A percentile compares a stretch with the other conserved stretches of the same genome.
Conservation (phyloP, 176 grass and related monocot species). For the Paspalum notatum region DNA sequence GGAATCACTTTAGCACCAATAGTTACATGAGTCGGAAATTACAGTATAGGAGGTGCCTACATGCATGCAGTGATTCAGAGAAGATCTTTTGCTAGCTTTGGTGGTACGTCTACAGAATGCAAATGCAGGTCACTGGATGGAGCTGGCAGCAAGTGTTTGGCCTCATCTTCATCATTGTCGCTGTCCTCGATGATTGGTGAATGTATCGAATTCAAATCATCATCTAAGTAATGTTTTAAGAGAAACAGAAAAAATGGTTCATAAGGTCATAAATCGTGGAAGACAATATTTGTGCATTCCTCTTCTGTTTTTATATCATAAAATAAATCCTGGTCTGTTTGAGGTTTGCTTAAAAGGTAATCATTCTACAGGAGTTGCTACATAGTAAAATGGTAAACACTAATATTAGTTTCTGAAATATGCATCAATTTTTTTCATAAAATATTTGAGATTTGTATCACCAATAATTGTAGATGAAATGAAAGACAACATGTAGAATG, state of each 20-base stretch:
- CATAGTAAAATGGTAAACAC: background rate
- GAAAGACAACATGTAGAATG: background rate
- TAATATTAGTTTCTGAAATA: conserved; percentile 10
- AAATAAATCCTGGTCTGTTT: background rate
- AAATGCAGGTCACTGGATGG: conserved; percentile 47
- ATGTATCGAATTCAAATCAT: conserved; percentile 59
- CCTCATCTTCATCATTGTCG: conserved; percentile 50
- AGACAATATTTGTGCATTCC: conserved; percentile 15
- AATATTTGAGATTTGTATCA: conserved; percentile 6
- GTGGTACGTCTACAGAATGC: conserved; percentile 58
- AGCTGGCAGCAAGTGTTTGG: conserved; percentile 52
- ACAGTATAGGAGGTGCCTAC: conserved; percentile 16
- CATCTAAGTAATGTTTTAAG: conserved; percentile 63
- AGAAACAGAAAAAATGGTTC: conserved; percentile 27
- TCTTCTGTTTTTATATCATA: background rate
- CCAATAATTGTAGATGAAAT: conserved; percentile 3
- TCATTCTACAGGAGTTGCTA: conserved; percentile 23
- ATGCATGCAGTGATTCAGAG: conserved; percentile 47
- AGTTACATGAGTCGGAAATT: background rate
- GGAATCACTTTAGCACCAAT: conserved; percentile 28
- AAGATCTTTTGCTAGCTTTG: conserved; percentile 66
- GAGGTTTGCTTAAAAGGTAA: background rate
- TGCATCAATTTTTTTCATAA: background rate
- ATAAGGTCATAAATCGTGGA: background rate
- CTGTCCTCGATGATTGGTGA: conserved; percentile 49